A percentile compares a stretch with the other conserved stretches of the same genome.
Conservation (phyloP, 2,329 filamentous ascomycete species). For the Graphilbum fragrans region DNA sequence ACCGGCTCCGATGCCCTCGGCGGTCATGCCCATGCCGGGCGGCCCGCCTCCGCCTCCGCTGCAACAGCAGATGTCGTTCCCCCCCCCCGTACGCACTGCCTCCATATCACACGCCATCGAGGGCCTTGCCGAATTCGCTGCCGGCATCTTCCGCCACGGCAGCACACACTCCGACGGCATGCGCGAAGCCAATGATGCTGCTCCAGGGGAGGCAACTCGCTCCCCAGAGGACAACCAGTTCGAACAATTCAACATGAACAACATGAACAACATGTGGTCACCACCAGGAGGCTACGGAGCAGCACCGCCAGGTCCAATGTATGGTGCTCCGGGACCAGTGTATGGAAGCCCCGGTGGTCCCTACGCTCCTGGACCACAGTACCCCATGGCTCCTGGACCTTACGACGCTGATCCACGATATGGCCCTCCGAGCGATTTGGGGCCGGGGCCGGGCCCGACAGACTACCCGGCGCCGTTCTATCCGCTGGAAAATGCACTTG, state of each 20-base stretch:
- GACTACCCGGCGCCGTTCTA: background rate
- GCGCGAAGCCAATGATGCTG: constrained; percentile 1
- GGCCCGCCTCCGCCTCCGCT: background rate
- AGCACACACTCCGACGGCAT: constrained; percentile 10
- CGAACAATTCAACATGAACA: background rate
- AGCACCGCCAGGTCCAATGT: background rate
- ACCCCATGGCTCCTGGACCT: background rate
- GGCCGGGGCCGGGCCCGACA: no score
- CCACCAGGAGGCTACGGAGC: no score
- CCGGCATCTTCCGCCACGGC: constrained; percentile 9
- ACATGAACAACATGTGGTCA: constrained; percentile 11
- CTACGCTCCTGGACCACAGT: background rate
- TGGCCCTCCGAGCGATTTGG: no score
- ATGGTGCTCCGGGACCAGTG: background rate
- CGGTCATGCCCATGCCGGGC: background rate
- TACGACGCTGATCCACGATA: background rate
- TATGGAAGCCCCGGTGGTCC: background rate
- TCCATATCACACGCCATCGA: constrained; percentile 3
- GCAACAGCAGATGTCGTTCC: background rate
- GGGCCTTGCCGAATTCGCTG: constrained; percentile 3
- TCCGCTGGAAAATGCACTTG: background rate
- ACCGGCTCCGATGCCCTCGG: background rate
- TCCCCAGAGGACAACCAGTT: constrained; percentile 5
- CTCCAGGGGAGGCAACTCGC: background rate
- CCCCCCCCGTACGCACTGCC: background rate